Evolutionary conservation across 2,329 filamentous ascomycete genomes (phyloP).

Genomic region (Leptographium procerum): DNA sequence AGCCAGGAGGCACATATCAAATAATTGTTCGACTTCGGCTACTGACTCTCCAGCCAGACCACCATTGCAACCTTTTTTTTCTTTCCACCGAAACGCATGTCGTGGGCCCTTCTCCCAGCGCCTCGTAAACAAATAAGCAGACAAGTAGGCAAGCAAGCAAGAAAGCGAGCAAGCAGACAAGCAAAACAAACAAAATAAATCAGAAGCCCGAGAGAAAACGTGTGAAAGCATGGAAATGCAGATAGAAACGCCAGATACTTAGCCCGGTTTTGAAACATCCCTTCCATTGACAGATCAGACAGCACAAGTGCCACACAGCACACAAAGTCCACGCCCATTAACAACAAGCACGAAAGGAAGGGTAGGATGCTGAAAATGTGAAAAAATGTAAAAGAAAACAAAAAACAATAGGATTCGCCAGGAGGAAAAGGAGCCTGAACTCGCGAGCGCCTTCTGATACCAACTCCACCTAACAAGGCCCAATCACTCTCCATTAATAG

Average conservation of each 20-base stretch:
- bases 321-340: background rate
- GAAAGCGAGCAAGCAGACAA: background rate
- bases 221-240: background rate
- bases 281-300: background rate
- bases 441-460: background rate
- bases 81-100: background rate
- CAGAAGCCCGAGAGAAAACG: no score
- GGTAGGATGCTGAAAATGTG: no score
- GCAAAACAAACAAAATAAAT: background rate
- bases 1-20: background rate
- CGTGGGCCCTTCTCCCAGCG: background rate
- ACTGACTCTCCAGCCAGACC: background rate
- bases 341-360: background rate
- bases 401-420: background rate
- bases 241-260: background rate
- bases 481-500: background rate
- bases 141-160: background rate
- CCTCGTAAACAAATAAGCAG: background rate
- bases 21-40: background rate
- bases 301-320: background rate
- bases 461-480: background rate
- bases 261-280: background rate
- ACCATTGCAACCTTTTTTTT: constrained; percentile 1
- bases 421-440: background rate
- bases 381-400: no score